Conservation (phyloP, 805 yeast genomes). For the Barnettozyma botsteinii region DNA sequence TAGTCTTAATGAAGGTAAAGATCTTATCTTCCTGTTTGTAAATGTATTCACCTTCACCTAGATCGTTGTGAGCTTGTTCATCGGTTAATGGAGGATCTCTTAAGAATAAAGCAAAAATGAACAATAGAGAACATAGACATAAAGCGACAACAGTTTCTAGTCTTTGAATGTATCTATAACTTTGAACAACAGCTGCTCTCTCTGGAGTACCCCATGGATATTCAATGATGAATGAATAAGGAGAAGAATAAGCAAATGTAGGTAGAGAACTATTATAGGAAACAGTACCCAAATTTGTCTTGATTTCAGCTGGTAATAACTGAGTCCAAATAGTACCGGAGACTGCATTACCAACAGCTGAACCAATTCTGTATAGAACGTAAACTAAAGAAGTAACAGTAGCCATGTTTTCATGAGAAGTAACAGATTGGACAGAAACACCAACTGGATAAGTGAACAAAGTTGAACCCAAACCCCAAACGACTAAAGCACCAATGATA, state of each 20-base stretch:
- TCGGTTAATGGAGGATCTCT: constrained; percentile 44
- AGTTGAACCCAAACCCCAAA: constrained; percentile 68
- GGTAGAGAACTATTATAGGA: constrained; percentile 34
- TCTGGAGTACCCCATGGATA: constrained; percentile 61
- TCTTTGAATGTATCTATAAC: constrained; percentile 57
- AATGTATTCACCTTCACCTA: constrained; percentile 20
- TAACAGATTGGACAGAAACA: constrained; percentile 53
- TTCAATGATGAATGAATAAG: constrained; percentile 41
- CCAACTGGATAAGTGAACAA: constrained; percentile 64
- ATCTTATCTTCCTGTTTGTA: constrained; percentile 19
- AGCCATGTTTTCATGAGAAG: constrained; percentile 66
- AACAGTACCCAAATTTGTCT: constrained; percentile 24
- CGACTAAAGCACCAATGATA: constrained; percentile 57
- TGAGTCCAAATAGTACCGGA: constrained; percentile 76
- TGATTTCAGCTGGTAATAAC: constrained; percentile 38
- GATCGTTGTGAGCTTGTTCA: constrained; percentile 22
- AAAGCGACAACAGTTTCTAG: constrained; percentile 49
- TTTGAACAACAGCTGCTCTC: constrained; percentile 49
- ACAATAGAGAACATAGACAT: constrained; percentile 45
- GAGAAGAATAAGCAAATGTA: constrained; percentile 43
- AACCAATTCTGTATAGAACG: constrained; percentile 56
- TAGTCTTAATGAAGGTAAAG: constrained; percentile 10
- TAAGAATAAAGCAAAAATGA: constrained; percentile 41
- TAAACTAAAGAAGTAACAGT: constrained; percentile 53
- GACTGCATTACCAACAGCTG: constrained; percentile 56